phyloP scores from a whole-genome alignment of 495 filamentous ascomycete genomes.

The Diplogelasinospora grovesii region DNA sequence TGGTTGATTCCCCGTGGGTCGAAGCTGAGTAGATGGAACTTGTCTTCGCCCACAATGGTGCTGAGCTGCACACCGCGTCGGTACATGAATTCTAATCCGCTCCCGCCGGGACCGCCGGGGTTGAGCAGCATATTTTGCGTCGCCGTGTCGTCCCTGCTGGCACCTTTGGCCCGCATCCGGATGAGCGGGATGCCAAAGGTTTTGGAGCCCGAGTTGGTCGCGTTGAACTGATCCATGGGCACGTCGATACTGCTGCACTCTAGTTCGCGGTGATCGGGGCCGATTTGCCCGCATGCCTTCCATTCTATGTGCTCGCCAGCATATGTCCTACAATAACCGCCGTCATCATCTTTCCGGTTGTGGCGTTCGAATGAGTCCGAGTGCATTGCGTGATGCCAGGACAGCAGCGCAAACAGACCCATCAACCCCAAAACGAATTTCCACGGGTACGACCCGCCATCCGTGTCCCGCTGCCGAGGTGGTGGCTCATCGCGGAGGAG shows the following conservation, averaged over 20 bases:
- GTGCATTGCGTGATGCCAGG: no score
- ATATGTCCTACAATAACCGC: no score
- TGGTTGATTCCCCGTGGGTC: conserved; percentile 41
- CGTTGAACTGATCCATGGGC: conserved; percentile 41
- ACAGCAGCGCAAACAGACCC: no score
- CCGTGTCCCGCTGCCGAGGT: no score
- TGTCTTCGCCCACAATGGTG: conserved; percentile 35
- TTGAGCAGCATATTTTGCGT: conserved; percentile 40
- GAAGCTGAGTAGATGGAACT: conserved; percentile 38
- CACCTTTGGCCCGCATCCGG: conserved; percentile 31
- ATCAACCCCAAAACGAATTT: no score
- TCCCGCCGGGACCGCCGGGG: conserved; percentile 40
- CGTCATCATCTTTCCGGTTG: no score
- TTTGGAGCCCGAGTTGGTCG: conserved; percentile 11
- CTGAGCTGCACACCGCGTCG: conserved; percentile 25
- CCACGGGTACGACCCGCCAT: no score
- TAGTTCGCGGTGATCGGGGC: conserved; percentile 21
- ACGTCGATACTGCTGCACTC: conserved; percentile 35
- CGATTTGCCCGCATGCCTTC: conserved; percentile 30
- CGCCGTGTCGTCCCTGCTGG: no score
- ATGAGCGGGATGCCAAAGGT: conserved; percentile 38
- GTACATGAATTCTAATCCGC: conserved; percentile 31
- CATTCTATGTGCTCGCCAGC: conserved; percentile 31
- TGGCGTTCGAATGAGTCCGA: no score
- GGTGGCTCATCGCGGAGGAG: no score